Conservation (phyloP, 2,329 filamentous ascomycete species). For the Trichophyton simii region DNA sequence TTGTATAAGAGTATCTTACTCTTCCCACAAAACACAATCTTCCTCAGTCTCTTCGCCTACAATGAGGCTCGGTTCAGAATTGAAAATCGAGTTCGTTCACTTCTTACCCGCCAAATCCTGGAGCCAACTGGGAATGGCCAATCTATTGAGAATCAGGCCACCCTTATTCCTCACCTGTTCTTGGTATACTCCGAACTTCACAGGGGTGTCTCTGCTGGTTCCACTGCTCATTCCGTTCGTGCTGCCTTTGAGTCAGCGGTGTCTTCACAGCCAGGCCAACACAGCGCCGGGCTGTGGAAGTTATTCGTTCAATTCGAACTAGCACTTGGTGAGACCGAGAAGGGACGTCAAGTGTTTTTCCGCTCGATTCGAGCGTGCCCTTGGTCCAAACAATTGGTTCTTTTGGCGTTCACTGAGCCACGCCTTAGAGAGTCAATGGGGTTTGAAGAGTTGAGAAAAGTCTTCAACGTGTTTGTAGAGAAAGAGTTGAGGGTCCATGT, state of each 20-base stretch:
- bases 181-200: slow-evolving; percentile 44
- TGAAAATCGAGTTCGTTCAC: slow-evolving; percentile 60
- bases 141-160: slow-evolving; percentile 15
- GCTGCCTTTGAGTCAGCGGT: slow-evolving; percentile 45
- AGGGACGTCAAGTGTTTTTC: slow-evolving; percentile 43
- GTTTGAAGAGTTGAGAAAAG: slow-evolving; percentile 38
- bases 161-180: slow-evolving; percentile 37
- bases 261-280: slow-evolving; percentile 18
- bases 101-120: slow-evolving; percentile 39
- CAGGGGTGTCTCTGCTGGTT: slow-evolving; percentile 31
- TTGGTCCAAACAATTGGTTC: slow-evolving; percentile 50
- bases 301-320: slow-evolving; percentile 41
- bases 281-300: slow-evolving; percentile 39
- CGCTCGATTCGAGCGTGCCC: slow-evolving; percentile 46
- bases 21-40: slow-evolving; percentile 66
- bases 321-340: slow-evolving; percentile 24
- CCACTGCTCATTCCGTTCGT: slow-evolving; percentile 42
- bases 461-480: slow-evolving; percentile 47
- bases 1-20: slow-evolving; percentile 47
- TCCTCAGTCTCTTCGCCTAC: slow-evolving; percentile 61
- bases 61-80: slow-evolving; percentile 60
- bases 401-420: slow-evolving; percentile 43
- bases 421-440: slow-evolving; percentile 26
- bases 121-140: slow-evolving; percentile 10
- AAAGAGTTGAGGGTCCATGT: slow-evolving; percentile 50